phyloP scores from a whole-genome alignment of 2,329 filamentous ascomycete species.

The Trichoderma atroviride region DNA sequence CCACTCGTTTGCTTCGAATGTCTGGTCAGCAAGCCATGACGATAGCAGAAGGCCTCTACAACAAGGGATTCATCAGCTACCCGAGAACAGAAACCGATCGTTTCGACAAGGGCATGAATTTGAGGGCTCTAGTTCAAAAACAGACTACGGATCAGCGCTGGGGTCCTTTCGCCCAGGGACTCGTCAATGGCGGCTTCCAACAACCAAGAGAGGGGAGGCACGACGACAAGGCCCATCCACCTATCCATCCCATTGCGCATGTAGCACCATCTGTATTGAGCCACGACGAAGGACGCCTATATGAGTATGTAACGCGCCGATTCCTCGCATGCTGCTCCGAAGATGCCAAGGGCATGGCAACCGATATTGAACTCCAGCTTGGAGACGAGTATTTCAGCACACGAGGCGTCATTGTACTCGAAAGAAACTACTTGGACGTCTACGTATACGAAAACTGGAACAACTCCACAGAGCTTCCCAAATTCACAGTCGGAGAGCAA shows the following conservation, averaged over 20 bases:
- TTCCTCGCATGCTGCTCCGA: conserved; percentile 96
- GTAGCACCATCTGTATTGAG: conserved; percentile 66
- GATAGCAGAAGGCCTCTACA: conserved; percentile 84
- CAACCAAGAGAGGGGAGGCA: conserved; percentile 81
- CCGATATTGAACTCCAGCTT: conserved; percentile 81
- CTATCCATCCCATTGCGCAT: conserved; percentile 94
- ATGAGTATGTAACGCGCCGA: conserved; percentile 88
- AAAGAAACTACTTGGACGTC: conserved; percentile 91
- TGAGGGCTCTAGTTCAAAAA: conserved; percentile 78
- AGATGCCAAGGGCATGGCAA: conserved; percentile 84
- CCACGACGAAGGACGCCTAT: conserved; percentile 73
- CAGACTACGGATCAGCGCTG: conserved; percentile 76
- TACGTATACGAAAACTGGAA: conserved; percentile 98
- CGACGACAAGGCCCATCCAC: conserved; percentile 96
- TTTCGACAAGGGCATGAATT: conserved; percentile 87
- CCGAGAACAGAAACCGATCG: conserved; percentile 96
- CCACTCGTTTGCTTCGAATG: conserved; percentile 86
- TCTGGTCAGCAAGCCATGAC: conserved; percentile 89
- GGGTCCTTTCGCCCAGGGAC: conserved; percentile 76
- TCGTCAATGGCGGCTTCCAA: conserved; percentile 76
- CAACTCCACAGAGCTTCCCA: conserved; percentile 78
- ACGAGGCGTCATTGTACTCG: conserved; percentile 80
- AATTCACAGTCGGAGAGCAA: conserved; percentile 74
- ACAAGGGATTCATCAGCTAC: conserved; percentile 95
- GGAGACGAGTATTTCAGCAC: conserved; percentile 82